Percentiles rank a stretch among this genome's conserved stretches.
phyloP scores from a whole-genome alignment of 129 eudicot species.

The Centrapalus pauciflorus region DNA sequence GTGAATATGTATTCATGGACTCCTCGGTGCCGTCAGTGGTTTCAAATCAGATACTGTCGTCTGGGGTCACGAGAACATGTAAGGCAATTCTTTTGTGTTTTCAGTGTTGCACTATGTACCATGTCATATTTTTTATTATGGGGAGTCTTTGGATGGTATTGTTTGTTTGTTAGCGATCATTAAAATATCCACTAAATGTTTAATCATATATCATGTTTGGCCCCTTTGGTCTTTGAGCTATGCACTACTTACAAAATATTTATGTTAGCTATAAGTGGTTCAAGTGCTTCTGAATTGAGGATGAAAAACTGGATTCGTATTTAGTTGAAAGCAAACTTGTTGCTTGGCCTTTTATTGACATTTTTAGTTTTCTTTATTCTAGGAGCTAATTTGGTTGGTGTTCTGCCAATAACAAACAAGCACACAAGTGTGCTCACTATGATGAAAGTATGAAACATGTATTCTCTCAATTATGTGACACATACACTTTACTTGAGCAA shows the following conservation, averaged over 20 bases:
- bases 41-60: slow-evolving; percentile 69
- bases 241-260: neutral
- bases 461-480: too few relatives aligned
- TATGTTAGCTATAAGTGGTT: neutral
- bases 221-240: neutral
- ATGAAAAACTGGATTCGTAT: neutral
- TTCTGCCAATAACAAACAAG: neutral
- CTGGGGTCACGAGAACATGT: slow-evolving; percentile 67
- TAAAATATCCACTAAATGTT: neutral
- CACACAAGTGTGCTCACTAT: neutral
- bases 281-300: neutral
- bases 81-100: slow-evolving; percentile 22
- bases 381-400: slow-evolving; percentile 1
- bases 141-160: neutral
- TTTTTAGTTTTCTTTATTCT: neutral
- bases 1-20: slow-evolving; percentile 89
- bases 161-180: neutral
- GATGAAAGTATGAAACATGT: too few relatives aligned
- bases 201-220: neutral
- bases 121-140: neutral
- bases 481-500: too few relatives aligned
- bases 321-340: neutral
- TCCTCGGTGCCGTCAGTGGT: slow-evolving; percentile 54
- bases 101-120: neutral
- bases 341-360: neutral